phyloP scores from a whole-genome alignment of 2,329 filamentous ascomycete genomes.

The Verruconis gallopava region DNA sequence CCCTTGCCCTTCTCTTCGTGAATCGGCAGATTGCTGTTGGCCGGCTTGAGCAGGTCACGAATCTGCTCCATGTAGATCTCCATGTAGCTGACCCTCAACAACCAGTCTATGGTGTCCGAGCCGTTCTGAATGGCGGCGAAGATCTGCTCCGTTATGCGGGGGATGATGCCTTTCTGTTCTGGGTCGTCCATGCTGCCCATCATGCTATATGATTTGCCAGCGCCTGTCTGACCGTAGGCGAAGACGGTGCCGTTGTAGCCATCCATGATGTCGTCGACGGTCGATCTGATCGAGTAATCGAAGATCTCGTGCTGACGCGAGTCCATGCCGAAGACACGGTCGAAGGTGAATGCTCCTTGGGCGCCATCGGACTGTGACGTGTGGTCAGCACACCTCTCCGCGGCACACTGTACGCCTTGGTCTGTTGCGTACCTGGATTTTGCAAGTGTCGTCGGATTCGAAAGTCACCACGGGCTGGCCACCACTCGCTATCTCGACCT shows the following conservation, averaged over 20 bases:
- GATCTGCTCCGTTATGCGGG: slow-evolving; percentile 93
- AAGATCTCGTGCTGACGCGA: slow-evolving; percentile 89
- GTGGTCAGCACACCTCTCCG: slow-evolving; percentile 12
- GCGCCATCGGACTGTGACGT: slow-evolving; percentile 66
- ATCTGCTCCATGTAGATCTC: slow-evolving; percentile 99
- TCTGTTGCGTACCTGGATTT: slow-evolving; percentile 54
- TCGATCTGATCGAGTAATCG: slow-evolving; percentile 91
- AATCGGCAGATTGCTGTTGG: slow-evolving; percentile 93
- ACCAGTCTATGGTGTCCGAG: slow-evolving; percentile 91
- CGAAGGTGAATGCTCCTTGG: slow-evolving; percentile 76
- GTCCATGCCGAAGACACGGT: slow-evolving; percentile 91
- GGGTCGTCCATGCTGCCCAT: slow-evolving; percentile 91
- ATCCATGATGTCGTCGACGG: slow-evolving; percentile 95
- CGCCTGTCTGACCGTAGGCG: slow-evolving; percentile 94
- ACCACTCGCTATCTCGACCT: slow-evolving; percentile 77
- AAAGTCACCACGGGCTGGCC: slow-evolving; percentile 88
- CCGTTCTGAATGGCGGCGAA: slow-evolving; percentile 90
- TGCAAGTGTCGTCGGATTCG: slow-evolving; percentile 77
- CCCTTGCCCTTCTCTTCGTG: slow-evolving; percentile 95
- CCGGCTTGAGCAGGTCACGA: slow-evolving; percentile 78
- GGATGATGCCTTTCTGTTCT: slow-evolving; percentile 82
- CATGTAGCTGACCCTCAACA: slow-evolving; percentile 98
- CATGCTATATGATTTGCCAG: slow-evolving; percentile 99
- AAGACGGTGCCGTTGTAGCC: slow-evolving; percentile 99
- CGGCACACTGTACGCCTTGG: not conserved